Evolutionary conservation across 306 rosid genomes (phyloP).

Genomic region (Alnus glutinosa): DNA sequence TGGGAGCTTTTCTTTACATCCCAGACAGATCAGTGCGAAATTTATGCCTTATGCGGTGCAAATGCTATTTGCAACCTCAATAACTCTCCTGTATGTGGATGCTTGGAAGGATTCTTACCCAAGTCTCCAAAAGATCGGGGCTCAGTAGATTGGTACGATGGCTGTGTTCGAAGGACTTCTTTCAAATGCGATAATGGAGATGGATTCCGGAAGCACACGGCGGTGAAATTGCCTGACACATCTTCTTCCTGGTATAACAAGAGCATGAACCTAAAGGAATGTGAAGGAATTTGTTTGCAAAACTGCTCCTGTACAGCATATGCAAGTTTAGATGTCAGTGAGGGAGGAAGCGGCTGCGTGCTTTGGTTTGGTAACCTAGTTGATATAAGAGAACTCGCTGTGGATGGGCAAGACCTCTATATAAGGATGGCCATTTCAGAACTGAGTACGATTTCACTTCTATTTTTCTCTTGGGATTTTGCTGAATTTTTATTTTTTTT

Average conservation of each 20-base stretch:
- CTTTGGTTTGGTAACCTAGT: slow-evolving; percentile 32
- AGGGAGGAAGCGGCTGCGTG: slow-evolving; percentile 41
- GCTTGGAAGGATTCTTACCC: slow-evolving; percentile 26
- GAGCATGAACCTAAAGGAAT: slow-evolving; percentile 26
- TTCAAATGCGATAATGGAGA: slow-evolving; percentile 22
- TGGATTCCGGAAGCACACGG: slow-evolving; percentile 6
- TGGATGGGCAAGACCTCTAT: slow-evolving; percentile 38
- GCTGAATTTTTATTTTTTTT: neutral
- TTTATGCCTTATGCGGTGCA: slow-evolving; percentile 30
- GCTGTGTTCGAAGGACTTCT: slow-evolving; percentile 25
- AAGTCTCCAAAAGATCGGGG: neutral
- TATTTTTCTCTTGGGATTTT: neutral
- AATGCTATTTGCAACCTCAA: slow-evolving; percentile 19
- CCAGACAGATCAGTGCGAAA: slow-evolving; percentile 25
- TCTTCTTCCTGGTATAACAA: slow-evolving; percentile 35
- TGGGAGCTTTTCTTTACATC: slow-evolving; percentile 14
- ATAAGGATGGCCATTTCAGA: neutral
- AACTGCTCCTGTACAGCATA: slow-evolving; percentile 41
- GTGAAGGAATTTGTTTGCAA: slow-evolving; percentile 28
- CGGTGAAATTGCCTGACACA: slow-evolving; percentile 34
- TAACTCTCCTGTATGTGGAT: slow-evolving; percentile 21
- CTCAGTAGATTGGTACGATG: slow-evolving; percentile 21
- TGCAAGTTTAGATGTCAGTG: slow-evolving; percentile 19
- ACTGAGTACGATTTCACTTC: neutral
- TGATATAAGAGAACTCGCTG: slow-evolving; percentile 28